Evolutionary conservation across 441 rosid species (phyloP).

Genomic region (Biscutella auriculata): DNA sequence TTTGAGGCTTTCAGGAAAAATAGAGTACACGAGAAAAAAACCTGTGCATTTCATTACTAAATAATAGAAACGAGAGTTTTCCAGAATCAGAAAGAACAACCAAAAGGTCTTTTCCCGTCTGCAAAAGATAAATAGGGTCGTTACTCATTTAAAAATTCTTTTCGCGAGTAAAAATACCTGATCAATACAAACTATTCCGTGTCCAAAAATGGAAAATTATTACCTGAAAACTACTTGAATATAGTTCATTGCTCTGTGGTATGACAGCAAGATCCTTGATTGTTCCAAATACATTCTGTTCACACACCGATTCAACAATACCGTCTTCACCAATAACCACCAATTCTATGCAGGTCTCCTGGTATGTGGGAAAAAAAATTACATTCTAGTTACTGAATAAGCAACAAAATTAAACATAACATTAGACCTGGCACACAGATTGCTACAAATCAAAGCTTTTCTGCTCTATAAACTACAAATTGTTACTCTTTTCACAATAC

Average conservation of each 20-base stretch:
- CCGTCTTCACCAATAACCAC: slow-evolving; percentile 73
- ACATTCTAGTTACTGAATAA: slow-evolving; percentile 14
- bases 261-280: slow-evolving; percentile 75
- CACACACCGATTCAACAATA: slow-evolving; percentile 59
- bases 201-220: not conserved
- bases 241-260: slow-evolving; percentile 50
- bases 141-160: not conserved
- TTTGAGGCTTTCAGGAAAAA: slow-evolving; percentile 10
- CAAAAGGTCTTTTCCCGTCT: slow-evolving; percentile 81
- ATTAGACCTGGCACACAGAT: not conserved
- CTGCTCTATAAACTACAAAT: not conserved
- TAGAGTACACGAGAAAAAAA: slow-evolving; percentile 23
- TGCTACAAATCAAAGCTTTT: not conserved
- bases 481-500: not conserved
- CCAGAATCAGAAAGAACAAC: slow-evolving; percentile 94
- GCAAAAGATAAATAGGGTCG: slow-evolving; percentile 10
- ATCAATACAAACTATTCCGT: not conserved
- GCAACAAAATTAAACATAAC: not conserved
- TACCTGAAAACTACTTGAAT: slow-evolving; percentile 43
- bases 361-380: slow-evolving; percentile 5
- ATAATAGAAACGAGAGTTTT: slow-evolving; percentile 80
- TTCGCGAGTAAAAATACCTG: not conserved
- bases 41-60: slow-evolving; percentile 97
- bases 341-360: slow-evolving; percentile 95
- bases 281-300: slow-evolving; percentile 79